phyloP scores from a whole-genome alignment of 352 stramenopile species.

The Phytophthora pluvialis region DNA sequence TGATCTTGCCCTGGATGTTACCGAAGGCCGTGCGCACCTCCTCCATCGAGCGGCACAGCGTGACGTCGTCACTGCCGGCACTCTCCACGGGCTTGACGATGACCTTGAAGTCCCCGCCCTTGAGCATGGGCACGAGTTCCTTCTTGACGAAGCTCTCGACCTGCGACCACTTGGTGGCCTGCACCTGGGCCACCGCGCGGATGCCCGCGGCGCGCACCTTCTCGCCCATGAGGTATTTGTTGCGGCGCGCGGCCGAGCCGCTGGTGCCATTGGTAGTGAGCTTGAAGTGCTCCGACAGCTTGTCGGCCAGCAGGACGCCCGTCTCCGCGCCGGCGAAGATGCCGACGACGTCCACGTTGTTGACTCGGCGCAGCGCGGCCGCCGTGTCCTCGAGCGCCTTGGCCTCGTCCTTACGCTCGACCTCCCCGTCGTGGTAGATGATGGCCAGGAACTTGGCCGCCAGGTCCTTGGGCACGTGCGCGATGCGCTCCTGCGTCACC shows the following conservation, averaged over 20 bases:
- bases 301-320: slow-evolving; percentile 92
- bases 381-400: slow-evolving; percentile 47
- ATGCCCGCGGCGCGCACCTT: slow-evolving; percentile 75
- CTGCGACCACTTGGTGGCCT: slow-evolving; percentile 80
- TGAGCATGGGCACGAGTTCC: slow-evolving; percentile 47
- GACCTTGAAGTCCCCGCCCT: slow-evolving; percentile 57
- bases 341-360: slow-evolving; percentile 65
- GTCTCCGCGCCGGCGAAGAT: slow-evolving; percentile 94
- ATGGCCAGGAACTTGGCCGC: slow-evolving; percentile 59
- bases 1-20: slow-evolving; percentile 92
- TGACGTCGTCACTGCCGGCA: slow-evolving; percentile 94
- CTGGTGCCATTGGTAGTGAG: slow-evolving; percentile 88
- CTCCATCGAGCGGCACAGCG: slow-evolving; percentile 90
- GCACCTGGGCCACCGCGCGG: slow-evolving; percentile 81
- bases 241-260: slow-evolving; percentile 83
- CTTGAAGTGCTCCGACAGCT: slow-evolving; percentile 87
- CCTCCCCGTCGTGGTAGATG: slow-evolving; percentile 75
- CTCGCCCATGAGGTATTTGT: slow-evolving; percentile 92
- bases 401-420: slow-evolving; percentile 35
- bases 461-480: slow-evolving; percentile 63
- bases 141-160: slow-evolving; percentile 84
- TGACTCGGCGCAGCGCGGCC: slow-evolving; percentile 41
- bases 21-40: slow-evolving; percentile 92
- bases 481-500: slow-evolving; percentile 76
- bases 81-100: slow-evolving; percentile 95